Base-by-base conservation (phyloP, 441 rosid genomes). In the Melastoma candidum region DNA sequence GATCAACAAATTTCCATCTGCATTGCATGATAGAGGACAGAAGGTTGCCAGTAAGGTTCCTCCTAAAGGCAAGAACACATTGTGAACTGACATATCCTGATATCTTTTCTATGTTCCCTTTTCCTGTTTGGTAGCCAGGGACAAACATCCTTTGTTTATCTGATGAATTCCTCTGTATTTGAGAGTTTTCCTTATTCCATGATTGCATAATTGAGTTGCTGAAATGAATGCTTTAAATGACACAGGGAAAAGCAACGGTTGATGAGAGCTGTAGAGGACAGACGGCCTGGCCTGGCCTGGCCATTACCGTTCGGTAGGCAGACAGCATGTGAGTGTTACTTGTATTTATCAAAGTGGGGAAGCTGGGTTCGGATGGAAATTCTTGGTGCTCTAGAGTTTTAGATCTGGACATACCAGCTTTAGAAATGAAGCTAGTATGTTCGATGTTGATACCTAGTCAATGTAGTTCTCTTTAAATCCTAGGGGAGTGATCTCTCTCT, bases 1-100 rank as follows among this genome's bases (percentile, higher is more conserved):
- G 70, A 72, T 81, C 62, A 75, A 94, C 6, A 94, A 94, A 74
- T 78, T 79, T 51, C 99, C 95, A 2, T 80, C 95, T 1, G 71
- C 74, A 41, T 79, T 77, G 7, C 85, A 81, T 63, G 90, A 79
- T 60, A 94, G 57, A 77, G 74, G 81, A 60, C 83, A 75, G 56
- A 90, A 68, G 76, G 79, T 61, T 70, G 81, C 64, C 68, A 71
- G 47, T 69, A 80, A 70, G 75, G 75, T 61, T 64, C 66, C 61
- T n/a, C 50, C 71, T 29, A 81, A 76, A 80, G 96, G 96, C 89
- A 58, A 71, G 68, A 48, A 52, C 41, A 9, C 8, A 9, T 39
- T 52, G 10, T 55, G 12, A 64, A 25, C 32, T 39, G 7, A 2
- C 43, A 13, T 58, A 12, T 5, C 7, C 47, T n/a, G 26, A 0